Evolutionary conservation across 495 filamentous ascomycete genomes (phyloP).

Genomic region (Filosporella fistucella): DNA sequence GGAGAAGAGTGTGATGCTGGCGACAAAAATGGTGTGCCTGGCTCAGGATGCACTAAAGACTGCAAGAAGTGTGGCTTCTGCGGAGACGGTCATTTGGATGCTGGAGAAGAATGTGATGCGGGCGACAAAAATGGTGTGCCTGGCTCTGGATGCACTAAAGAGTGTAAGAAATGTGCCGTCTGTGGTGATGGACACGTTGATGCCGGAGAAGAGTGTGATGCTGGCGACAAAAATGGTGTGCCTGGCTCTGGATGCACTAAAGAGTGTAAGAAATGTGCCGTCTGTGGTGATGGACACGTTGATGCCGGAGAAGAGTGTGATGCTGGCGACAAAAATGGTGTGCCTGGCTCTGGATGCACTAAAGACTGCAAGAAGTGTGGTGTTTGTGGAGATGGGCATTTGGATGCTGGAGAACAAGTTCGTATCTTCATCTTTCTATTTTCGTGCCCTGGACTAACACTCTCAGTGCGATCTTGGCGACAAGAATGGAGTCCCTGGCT

Average conservation of each 20-base stretch:
- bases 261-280: slow-evolving; percentile 1
- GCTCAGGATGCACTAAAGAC: slow-evolving; percentile 1
- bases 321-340: slow-evolving; percentile 2
- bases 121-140: not conserved
- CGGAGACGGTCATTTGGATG: not conserved
- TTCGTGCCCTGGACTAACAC: not conserved
- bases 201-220: slow-evolving; percentile 7
- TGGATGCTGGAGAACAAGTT: slow-evolving; percentile 4
- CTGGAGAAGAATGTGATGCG: not conserved
- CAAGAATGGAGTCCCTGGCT: not conserved
- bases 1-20: slow-evolving; percentile 7
- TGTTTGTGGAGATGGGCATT: slow-evolving; percentile 1
- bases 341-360: not conserved
- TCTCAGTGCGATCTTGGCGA: not conserved
- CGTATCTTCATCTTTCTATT: too few relatives aligned
- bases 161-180: not conserved
- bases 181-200: slow-evolving; percentile 9
- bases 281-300: not conserved
- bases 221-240: slow-evolving; percentile 7
- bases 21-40: not conserved
- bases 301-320: slow-evolving; percentile 9
- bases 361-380: slow-evolving; percentile 9
- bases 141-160: slow-evolving; percentile 2
- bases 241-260: not conserved
- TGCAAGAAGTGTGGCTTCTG: slow-evolving; percentile 2